phyloP scores from a whole-genome alignment of 305 asterid species.

The Solanum hybrid region DNA sequence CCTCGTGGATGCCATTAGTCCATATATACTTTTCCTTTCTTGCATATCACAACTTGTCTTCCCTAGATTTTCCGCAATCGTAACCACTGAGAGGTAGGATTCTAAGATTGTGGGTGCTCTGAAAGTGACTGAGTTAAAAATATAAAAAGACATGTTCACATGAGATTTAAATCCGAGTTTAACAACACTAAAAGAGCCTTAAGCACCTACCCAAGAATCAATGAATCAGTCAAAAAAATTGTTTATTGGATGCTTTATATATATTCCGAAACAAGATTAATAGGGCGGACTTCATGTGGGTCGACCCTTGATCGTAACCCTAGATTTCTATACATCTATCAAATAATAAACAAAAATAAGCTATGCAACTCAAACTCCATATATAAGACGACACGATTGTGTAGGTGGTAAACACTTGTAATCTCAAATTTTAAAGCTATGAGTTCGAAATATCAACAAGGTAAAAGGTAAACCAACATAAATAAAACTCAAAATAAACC shows the following conservation, averaged over 20 bases:
- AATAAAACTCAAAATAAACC: background rate
- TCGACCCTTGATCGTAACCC: background rate
- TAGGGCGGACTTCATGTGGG: background rate
- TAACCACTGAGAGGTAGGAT: background rate
- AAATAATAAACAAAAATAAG: background rate
- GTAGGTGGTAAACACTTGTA: background rate
- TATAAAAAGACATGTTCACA: too few relatives aligned
- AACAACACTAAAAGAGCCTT: background rate
- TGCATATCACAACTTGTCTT: background rate
- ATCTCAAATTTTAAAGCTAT: background rate
- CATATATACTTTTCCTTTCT: background rate
- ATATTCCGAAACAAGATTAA: background rate
- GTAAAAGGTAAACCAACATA: background rate
- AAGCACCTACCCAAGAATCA: background rate
- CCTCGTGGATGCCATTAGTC: constrained; percentile 3
- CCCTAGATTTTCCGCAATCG: background rate
- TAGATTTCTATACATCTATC: background rate
- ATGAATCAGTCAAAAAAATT: too few relatives aligned
- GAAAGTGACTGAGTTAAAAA: background rate
- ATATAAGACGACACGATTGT: background rate
- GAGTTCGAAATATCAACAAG: background rate
- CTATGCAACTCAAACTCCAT: background rate
- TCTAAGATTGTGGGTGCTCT: background rate
- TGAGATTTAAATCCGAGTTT: fast-evolving
- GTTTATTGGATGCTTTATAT: background rate